These are phyloP conservation scores for Podospora australis DNA, from an alignment of 495 filamentous ascomycete genomes.

Conservation along the genomic window DNA sequence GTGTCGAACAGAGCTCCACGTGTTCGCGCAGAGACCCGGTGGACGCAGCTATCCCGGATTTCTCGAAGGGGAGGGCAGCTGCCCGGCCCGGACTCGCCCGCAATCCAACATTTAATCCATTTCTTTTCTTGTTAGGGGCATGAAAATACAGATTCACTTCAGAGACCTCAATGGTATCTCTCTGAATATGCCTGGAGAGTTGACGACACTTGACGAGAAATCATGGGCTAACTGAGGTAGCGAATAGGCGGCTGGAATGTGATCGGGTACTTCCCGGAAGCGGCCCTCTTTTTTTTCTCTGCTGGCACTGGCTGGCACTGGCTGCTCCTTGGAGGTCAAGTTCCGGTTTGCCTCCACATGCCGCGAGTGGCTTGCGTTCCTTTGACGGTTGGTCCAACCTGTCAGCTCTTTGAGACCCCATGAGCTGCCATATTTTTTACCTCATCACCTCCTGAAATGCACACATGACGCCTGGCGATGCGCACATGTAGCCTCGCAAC, in stretches of 20 bases:
- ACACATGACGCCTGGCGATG: neutral
- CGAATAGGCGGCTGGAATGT: conserved; percentile 17
- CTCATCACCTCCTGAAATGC: no score
- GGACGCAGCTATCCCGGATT: conserved; percentile 3
- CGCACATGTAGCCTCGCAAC: no score
- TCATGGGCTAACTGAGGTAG: conserved; percentile 7
- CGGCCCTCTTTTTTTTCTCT: conserved; percentile 2
- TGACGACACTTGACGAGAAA: no score
- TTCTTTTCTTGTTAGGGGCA: neutral
- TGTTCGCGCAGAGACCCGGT: conserved; percentile 23
- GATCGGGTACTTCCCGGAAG: conserved; percentile 20
- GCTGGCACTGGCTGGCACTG: neutral
- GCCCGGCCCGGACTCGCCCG: conserved; percentile 10
- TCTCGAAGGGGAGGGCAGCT: conserved; percentile 14
- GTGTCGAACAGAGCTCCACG: conserved; percentile 14
- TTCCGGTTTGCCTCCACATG: neutral
- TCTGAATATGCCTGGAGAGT: no score
- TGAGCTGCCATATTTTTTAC: no score
- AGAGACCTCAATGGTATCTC: no score
- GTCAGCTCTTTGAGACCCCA: neutral
- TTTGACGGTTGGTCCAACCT: neutral
- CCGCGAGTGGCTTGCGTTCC: neutral
- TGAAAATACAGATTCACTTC: no score
- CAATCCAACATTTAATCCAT: neutral
- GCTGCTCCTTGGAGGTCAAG: no score